Conservation (phyloP, 2,329 filamentous ascomycete species). For the Fusarium agapanthi region DNA sequence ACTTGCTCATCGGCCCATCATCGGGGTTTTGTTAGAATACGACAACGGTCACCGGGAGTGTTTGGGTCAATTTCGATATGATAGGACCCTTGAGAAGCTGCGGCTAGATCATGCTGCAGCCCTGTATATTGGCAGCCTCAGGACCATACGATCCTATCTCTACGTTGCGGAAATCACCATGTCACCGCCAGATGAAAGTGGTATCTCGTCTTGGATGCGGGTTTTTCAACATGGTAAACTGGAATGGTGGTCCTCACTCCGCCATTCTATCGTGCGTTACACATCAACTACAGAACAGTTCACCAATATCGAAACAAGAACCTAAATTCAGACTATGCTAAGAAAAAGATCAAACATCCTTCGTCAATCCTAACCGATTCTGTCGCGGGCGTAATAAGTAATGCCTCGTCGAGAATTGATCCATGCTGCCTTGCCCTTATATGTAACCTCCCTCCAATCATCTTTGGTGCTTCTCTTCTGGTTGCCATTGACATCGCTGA, state of each 20-base stretch:
- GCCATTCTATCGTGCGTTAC: not conserved
- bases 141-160: not conserved
- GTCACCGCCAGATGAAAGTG: fast-evolving
- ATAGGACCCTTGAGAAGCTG: not conserved
- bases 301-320: not conserved
- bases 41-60: not conserved
- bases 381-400: too few species aligned
- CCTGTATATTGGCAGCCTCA: not conserved
- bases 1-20: not conserved
- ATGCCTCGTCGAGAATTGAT: too few species aligned
- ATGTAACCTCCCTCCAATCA: too few species aligned
- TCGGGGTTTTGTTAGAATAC: fast-evolving
- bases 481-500: too few species aligned
- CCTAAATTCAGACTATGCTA: not conserved
- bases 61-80: not conserved
- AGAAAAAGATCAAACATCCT: too few species aligned
- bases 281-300: not conserved
- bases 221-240: not conserved
- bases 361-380: too few species aligned
- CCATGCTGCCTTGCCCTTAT: too few species aligned
- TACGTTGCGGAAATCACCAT: not conserved
- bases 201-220: not conserved
- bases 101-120: not conserved
- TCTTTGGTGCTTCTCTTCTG: too few species aligned
- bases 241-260: not conserved